Evolutionary conservation across 768 basidiomycete genomes (phyloP).

Genomic region (Auricularia heimuer): DNA sequence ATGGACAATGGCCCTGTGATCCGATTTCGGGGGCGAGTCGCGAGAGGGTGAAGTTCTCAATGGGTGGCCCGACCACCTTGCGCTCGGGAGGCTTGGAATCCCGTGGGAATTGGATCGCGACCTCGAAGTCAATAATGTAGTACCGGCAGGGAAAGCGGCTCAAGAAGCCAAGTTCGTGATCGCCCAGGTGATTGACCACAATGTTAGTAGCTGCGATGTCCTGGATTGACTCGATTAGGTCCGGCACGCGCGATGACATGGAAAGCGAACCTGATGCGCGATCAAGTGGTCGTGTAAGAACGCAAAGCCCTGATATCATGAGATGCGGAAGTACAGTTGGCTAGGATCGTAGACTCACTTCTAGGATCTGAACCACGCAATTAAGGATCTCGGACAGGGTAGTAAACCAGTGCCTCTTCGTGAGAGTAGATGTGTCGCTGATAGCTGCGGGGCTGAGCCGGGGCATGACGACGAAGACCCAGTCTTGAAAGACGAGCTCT

Average conservation of each 20-base stretch:
- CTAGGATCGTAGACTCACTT: not conserved
- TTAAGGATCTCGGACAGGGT: not conserved
- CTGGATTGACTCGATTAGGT: not conserved
- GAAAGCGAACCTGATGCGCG: not conserved
- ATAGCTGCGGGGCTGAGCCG: not conserved
- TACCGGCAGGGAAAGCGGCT: not conserved
- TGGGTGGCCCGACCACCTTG: not conserved
- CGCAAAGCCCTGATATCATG: not conserved
- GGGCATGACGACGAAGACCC: not conserved
- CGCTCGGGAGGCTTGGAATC: not conserved
- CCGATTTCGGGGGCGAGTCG: not conserved
- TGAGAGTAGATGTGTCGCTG: not conserved
- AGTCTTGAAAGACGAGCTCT: not conserved
- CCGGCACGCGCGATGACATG: too few relatives aligned
- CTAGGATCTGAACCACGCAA: not conserved
- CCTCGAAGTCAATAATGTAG: not conserved
- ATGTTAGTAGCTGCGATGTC: not conserved
- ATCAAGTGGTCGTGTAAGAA: not conserved
- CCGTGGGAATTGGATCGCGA: not conserved
- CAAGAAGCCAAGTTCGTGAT: not conserved
- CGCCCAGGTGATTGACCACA: not conserved
- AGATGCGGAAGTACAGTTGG: not conserved
- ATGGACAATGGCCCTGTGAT: not conserved
- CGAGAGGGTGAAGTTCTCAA: not conserved
- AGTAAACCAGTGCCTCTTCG: not conserved